Base-by-base conservation (phyloP, 169 alveolate genomes). In the Plasmodium berghei region DNA sequence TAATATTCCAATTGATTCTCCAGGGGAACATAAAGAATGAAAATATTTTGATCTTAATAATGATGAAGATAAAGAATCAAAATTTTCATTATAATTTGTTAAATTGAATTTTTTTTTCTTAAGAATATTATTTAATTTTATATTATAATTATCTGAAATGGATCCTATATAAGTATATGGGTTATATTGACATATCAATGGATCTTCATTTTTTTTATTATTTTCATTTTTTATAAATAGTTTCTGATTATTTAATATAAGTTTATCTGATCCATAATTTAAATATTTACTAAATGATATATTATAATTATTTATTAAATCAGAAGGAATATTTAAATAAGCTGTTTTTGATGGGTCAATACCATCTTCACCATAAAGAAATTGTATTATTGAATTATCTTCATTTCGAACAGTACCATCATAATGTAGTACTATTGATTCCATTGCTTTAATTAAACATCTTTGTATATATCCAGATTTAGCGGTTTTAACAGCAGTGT, bases 1-100 rank as follows among this genome's bases (percentile, higher is more conserved):
- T 26, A 98, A 73, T 61, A 98, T 97, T 1, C 99, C 99, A 9
- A 99, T 99, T 46, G 99, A 98, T 92, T 99, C 99, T 5, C 99
- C 99, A 4, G 99, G 99, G 42, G 67, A 92, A 52, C 94, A 91
- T 9, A 89, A 72, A 12, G 94, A 91, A 49, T 85, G 73, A 55
- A 46, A 93, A 61, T 93, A 92, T 9, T 63, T 88, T 9, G 85
- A 86, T 34, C 87, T 70, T 10, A 87, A 58, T 14, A 80, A 67
- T 18, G 63, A 66, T 42, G 67, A 18, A 9, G 88, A 52, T 9
- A 52, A 54, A 0, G 67, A 16, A 48, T 73, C 87, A 20, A 86
- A 69, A 55, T 52, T 52, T 2, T 87, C 72, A 2, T 72, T 67
- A 6, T 58, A 72, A 2, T 54, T 59, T 62, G 6, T 14, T 62